These are phyloP conservation scores for Agrocybe pediades DNA, from an alignment of 768 basidiomycete genomes.

Conservation along the genomic window DNA sequence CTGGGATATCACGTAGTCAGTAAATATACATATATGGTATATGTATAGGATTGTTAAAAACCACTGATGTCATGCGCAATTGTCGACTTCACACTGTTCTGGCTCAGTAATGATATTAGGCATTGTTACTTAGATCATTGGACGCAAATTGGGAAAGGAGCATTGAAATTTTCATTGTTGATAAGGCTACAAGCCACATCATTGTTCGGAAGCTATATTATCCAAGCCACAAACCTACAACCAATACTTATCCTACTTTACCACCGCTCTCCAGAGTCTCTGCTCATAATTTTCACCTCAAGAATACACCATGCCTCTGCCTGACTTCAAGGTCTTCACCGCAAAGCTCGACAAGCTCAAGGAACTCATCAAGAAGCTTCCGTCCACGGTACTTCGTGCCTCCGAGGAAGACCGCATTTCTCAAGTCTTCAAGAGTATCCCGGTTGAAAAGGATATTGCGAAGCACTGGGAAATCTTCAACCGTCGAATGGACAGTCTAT, in stretches of 20 bases:
- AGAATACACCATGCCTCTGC: not conserved
- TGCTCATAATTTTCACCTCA: not conserved
- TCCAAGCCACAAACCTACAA: too few species aligned
- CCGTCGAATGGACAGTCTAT: slow-evolving; percentile 10
- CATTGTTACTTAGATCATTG: too few species aligned
- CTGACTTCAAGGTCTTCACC: not conserved
- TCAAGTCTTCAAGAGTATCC: not conserved
- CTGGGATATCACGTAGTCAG: not conserved
- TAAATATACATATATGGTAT: not conserved
- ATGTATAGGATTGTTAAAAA: not conserved
- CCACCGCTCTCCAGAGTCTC: too few species aligned
- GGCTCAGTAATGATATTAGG: too few species aligned
- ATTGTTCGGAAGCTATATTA: too few species aligned
- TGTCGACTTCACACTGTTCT: too few species aligned
- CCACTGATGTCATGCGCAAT: not conserved
- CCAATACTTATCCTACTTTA: not conserved
- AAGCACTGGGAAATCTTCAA: slow-evolving; percentile 14
- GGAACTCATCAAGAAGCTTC: not conserved
- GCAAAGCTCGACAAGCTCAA: not conserved
- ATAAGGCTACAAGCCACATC: too few species aligned
- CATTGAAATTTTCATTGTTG: too few species aligned
- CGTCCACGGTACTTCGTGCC: not conserved
- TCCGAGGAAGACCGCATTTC: not conserved
- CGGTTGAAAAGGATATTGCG: not conserved
- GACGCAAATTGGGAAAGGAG: too few species aligned